These are phyloP conservation scores for Eimeria sp. DNA, from an alignment of 169 alveolate species.

Conservation along the genomic window DNA sequence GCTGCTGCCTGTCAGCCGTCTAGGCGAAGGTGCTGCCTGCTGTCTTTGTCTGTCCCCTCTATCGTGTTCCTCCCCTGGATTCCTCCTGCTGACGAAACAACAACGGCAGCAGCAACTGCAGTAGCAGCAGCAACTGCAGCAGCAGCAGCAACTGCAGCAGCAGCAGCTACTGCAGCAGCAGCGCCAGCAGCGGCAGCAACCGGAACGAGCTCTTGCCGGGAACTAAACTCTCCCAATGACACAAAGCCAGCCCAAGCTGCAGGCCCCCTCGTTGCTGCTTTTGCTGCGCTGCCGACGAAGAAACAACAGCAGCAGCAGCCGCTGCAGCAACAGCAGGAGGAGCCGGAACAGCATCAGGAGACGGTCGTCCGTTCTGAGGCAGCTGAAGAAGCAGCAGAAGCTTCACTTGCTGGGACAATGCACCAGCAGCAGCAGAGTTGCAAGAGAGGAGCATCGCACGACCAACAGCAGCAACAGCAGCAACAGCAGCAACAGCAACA, in stretches of 20 bases:
- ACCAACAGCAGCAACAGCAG: conserved; percentile 1
- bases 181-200: background rate
- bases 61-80: background rate
- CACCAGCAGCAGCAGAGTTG: background rate
- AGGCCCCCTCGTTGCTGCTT: background rate
- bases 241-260: background rate
- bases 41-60: background rate
- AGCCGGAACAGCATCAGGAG: background rate
- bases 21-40: background rate
- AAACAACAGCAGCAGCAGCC: background rate
- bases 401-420: background rate
- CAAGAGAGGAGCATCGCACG: background rate
- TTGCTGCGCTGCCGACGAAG: background rate
- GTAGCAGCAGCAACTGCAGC: conserved; percentile 24
- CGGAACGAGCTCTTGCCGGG: background rate
- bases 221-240: background rate
- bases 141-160: too few relatives aligned
- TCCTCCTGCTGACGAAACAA: conserved; percentile 1
- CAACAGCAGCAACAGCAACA: conserved; percentile 6
- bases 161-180: too few relatives aligned
- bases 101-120: background rate
- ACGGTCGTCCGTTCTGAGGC: background rate
- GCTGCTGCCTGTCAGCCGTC: background rate
- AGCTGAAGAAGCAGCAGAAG: background rate
- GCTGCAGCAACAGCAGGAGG: background rate